Conservation (phyloP, 345 rosid genomes). For the Cochlearia excelsa region DNA sequence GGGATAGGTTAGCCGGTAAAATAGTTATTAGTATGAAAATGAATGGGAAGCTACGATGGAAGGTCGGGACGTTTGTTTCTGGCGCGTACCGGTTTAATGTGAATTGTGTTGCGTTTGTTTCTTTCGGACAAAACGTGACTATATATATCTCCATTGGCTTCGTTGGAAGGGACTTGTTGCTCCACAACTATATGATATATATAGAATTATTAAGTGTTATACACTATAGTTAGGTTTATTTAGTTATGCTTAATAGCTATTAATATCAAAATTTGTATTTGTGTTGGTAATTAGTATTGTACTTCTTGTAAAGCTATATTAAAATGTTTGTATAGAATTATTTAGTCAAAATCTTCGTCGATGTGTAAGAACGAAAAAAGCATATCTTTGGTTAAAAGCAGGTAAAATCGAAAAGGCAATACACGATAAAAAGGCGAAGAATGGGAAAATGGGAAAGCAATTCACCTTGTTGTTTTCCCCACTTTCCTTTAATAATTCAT, state of each 20-base stretch:
- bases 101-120: slow-evolving; percentile 51
- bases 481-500: background rate
- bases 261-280: background rate
- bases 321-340: slow-evolving; percentile 16
- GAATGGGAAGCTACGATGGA: slow-evolving; percentile 74
- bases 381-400: background rate
- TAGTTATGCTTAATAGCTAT: background rate
- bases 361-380: slow-evolving; percentile 17
- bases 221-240: slow-evolving; percentile 20
- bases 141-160: slow-evolving; percentile 41
- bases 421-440: background rate
- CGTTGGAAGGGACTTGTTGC: slow-evolving; percentile 62
- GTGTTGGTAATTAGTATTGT: slow-evolving; percentile 15
- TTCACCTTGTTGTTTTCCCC: slow-evolving; percentile 14
- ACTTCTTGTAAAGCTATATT: background rate
- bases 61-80: slow-evolving; percentile 86
- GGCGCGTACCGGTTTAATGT: slow-evolving; percentile 38
- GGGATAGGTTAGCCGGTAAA: slow-evolving; percentile 58
- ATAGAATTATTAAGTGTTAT: background rate
- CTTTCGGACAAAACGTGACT: slow-evolving; percentile 47
- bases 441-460: slow-evolving; percentile 2
- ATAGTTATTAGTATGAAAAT: slow-evolving; percentile 51
- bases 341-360: slow-evolving; percentile 7
- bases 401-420: background rate
- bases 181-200: slow-evolving; percentile 53